These are phyloP conservation scores for Nicotiana rustica DNA, from an alignment of 305 asterid genomes.

Conservation along the genomic window DNA sequence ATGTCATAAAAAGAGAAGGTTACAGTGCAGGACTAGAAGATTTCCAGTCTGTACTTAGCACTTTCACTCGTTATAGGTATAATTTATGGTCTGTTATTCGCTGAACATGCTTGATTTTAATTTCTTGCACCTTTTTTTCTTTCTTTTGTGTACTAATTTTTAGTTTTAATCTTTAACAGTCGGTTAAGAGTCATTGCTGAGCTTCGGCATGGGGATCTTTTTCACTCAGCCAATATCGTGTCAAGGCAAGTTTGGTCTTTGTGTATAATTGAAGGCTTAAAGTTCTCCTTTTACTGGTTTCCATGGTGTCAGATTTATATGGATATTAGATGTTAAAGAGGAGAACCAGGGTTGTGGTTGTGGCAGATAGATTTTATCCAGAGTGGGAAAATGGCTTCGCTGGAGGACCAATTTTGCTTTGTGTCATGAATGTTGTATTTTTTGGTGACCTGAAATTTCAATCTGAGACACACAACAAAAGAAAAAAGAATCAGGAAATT, in stretches of 20 bases:
- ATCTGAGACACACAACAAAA: neutral
- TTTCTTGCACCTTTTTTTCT: conserved; percentile 38
- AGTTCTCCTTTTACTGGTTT: conserved; percentile 28
- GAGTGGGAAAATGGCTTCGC: neutral
- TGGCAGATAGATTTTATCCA: neutral
- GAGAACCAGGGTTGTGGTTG: conserved; percentile 18
- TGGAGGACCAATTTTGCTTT: conserved; percentile 1
- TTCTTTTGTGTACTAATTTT: conserved; percentile 16
- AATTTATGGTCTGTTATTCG: neutral
- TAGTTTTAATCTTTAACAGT: conserved; percentile 52
- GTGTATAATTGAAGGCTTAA: neutral
- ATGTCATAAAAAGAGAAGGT: conserved; percentile 60
- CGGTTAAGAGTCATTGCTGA: conserved; percentile 89
- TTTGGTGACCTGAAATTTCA: neutral
- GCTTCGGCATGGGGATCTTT: conserved; percentile 80
- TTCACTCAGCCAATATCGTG: conserved; percentile 82
- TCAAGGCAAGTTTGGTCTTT: conserved; percentile 63
- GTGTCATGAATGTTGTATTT: neutral
- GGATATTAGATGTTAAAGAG: conserved; percentile 24
- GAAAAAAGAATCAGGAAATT: conserved; percentile 16
- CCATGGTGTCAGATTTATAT: neutral
- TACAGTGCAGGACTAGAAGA: conserved; percentile 70
- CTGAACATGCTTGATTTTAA: conserved; percentile 33
- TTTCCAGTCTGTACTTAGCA: conserved; percentile 77
- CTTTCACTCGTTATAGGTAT: conserved; percentile 83